Evolutionary conservation across 805 yeast genomes (phyloP), one percentile per base, ranked within the genome.

Genomic region (Saturnispora diversa): DNA sequence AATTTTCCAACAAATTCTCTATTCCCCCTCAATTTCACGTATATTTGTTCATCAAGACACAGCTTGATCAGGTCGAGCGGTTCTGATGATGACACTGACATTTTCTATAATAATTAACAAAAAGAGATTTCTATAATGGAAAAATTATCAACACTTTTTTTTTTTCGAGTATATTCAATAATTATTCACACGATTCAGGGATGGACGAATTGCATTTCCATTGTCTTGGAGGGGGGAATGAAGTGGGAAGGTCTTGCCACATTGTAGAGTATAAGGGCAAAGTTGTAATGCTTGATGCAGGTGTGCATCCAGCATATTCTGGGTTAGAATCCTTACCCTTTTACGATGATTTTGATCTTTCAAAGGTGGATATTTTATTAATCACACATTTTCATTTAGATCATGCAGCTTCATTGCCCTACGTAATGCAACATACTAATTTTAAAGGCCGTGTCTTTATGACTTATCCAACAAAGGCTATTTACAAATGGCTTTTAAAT

Each of bases 381-480:
- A 84, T 92, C 45, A 84, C 95, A 51, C 99, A 92, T 61, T 92
- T 92, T 69, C 99, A 92, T 62, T 68, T 92, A 56, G 99, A 92
- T 58, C 99, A 92, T 60, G 97, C 97, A 1, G 99, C 97, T 0
- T 86, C 97, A 0, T 69, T 92, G 42, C 99, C 99, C 0, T 92
- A 88, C 55, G 97, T 92, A 33, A 87, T 92, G 97, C 95, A 87
- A 53, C 94, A 87, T 54, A 92, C 99, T 1, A 83, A 74, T 49
- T 92, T 92, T 67, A 80, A 77, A 54, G 99, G 99, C 2, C 74
- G 96, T 36, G 98, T 92, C 5, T 90, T 90, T 59, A 92, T 92
- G 99, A 92, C 99, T 23, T 97, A 92, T 61, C 97, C 99, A 5
- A 92, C 98, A 0, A 92, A 92, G 65, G 97, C 98, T 29, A 92